Evolutionary conservation across 73 alveolate species (phyloP).

Genomic region (Tetrahymena borealis): DNA sequence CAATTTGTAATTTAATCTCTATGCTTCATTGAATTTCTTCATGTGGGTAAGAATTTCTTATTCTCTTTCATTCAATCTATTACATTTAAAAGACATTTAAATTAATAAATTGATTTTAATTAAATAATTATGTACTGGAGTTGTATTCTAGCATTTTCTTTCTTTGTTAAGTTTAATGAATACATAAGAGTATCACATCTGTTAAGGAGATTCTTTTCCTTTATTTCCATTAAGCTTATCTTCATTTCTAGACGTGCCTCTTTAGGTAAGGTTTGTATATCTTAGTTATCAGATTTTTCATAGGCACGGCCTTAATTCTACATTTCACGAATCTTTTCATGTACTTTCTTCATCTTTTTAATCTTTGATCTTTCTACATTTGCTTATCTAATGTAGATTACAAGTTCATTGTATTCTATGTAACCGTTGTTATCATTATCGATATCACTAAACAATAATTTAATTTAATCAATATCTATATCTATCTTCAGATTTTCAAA

Average conservation of each 20-base stretch:
- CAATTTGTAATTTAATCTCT: background rate
- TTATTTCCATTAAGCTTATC: conserved; percentile 30
- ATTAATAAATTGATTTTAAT: background rate
- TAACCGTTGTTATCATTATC: conserved; percentile 34
- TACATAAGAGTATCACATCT: conserved; percentile 2
- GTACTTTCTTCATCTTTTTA: background rate
- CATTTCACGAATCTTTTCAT: conserved; percentile 13
- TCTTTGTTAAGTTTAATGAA: background rate
- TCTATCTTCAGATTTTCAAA: background rate
- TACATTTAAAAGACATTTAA: background rate
- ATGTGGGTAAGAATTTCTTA: background rate
- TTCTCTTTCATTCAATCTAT: background rate
- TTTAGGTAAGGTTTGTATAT: background rate
- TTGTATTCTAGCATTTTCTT: background rate
- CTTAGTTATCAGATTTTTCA: background rate
- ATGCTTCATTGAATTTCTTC: background rate
- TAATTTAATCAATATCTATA: background rate
- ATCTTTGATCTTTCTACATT: conserved; percentile 15
- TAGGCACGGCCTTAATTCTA: background rate
- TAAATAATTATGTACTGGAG: background rate
- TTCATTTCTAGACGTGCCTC: conserved; percentile 36
- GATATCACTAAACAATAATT: conserved; percentile 18
- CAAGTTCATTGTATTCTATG: conserved; percentile 25
- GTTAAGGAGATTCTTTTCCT: conserved; percentile 18
- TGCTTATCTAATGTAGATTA: conserved; percentile 23